A percentile compares a stretch with the other conserved stretches of the same genome.
Evolutionary conservation across 192 early-diverging fungal genomes (phyloP).

Genomic region (Jimgerdemannia flammicorona): DNA sequence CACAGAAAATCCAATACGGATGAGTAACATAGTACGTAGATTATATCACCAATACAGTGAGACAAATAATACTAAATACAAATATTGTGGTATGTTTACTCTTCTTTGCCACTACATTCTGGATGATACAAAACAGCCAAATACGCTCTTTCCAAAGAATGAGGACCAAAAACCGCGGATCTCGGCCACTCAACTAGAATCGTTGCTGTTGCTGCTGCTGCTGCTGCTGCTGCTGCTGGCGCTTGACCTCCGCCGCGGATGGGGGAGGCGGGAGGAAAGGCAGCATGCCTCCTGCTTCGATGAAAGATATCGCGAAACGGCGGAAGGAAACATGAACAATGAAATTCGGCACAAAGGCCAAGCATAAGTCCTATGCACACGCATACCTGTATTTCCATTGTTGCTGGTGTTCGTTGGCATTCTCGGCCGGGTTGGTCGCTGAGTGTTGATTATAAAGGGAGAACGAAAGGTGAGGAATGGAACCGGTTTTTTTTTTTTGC

Average conservation of each 20-base stretch:
- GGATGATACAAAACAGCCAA: no score
- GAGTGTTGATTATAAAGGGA: not conserved
- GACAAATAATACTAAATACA: no score
- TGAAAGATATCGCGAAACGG: not conserved
- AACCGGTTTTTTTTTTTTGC: not conserved
- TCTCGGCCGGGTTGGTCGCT: conserved; percentile 10
- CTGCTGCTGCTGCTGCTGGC: conserved; percentile 23
- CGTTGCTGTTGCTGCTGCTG: conserved; percentile 17
- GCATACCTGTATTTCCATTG: not conserved
- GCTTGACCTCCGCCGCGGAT: conserved; percentile 34
- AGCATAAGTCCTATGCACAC: not conserved
- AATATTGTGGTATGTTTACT: no score
- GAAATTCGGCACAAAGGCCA: not conserved
- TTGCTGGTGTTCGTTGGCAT: not conserved
- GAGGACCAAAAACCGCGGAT: not conserved
- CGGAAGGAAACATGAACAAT: conserved; percentile 4
- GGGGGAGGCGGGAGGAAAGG: conserved; percentile 35
- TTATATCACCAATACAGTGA: no score
- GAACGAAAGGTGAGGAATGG: not conserved
- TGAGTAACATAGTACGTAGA: no score
- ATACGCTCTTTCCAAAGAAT: no score
- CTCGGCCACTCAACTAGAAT: not conserved
- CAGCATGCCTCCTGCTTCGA: conserved; percentile 11
- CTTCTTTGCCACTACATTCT: no score
- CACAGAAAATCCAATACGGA: no score